Evolutionary conservation across 495 filamentous ascomycete species (phyloP).

Genomic region (Bryoglossum gracile): DNA sequence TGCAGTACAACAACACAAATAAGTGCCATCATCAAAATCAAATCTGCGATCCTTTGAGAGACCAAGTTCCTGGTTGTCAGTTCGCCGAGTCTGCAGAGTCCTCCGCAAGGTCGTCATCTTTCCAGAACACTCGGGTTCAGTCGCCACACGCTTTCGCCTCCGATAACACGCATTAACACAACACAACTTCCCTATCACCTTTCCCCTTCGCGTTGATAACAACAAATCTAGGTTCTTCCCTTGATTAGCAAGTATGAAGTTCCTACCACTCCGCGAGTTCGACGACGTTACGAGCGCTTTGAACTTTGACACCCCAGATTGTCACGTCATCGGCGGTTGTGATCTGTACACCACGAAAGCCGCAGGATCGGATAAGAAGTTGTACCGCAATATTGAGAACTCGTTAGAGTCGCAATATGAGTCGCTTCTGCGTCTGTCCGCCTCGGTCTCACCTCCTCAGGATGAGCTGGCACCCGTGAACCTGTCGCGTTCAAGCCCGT

Average conservation of each 20-base stretch:
- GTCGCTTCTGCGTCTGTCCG: slow-evolving; percentile 71
- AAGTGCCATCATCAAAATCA: slow-evolving; percentile 1
- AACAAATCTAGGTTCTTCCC: slow-evolving; percentile 15
- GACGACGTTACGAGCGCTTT: slow-evolving; percentile 83
- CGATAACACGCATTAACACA: slow-evolving; percentile 27
- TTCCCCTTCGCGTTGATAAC: slow-evolving; percentile 21
- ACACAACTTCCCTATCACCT: slow-evolving; percentile 9
- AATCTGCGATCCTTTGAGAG: slow-evolving; percentile 11
- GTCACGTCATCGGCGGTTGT: slow-evolving; percentile 81
- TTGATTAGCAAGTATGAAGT: slow-evolving; percentile 45
- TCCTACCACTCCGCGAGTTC: slow-evolving; percentile 80
- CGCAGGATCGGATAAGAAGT: slow-evolving; percentile 81
- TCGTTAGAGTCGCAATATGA: slow-evolving; percentile 85
- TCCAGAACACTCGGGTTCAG: slow-evolving; percentile 19
- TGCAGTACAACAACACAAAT: slow-evolving; percentile 10
- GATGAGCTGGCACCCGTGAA: slow-evolving; percentile 57
- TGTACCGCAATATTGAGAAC: slow-evolving; percentile 90
- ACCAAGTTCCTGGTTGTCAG: slow-evolving; percentile 24
- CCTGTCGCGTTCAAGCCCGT: slow-evolving; percentile 77
- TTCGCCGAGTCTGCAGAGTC: slow-evolving; percentile 27
- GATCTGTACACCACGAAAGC: slow-evolving; percentile 97
- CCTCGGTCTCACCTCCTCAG: slow-evolving; percentile 72
- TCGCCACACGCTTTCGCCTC: slow-evolving; percentile 24
- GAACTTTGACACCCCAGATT: slow-evolving; percentile 89
- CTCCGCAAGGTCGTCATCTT: slow-evolving; percentile 19